Percentiles rank a stretch among this genome's conserved stretches.
These are phyloP conservation scores for Termitomyces sp. DNA, from an alignment of 768 basidiomycete genomes.

Conservation along the genomic window DNA sequence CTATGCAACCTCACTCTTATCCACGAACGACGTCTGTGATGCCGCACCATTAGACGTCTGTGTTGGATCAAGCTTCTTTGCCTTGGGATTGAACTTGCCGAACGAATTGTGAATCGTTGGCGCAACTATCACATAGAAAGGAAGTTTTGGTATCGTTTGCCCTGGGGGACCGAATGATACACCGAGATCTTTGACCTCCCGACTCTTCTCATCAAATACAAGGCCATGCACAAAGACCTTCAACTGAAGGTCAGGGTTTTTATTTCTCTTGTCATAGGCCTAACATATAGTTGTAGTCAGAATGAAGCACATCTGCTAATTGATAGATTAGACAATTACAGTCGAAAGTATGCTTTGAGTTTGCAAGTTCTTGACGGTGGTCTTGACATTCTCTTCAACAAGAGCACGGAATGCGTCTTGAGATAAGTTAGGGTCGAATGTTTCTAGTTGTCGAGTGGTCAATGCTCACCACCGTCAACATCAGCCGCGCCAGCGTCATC, in stretches of 20 bases:
- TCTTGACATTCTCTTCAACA: slow-evolving; percentile 46
- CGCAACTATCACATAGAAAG: slow-evolving; percentile 24
- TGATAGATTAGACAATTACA: slow-evolving; percentile 13
- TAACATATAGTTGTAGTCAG: slow-evolving; percentile 1
- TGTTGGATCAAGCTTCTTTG: slow-evolving; percentile 11
- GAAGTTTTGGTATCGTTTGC: slow-evolving; percentile 25
- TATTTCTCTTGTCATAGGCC: slow-evolving; percentile 10
- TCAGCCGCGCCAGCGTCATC: slow-evolving; percentile 5
- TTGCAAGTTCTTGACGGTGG: slow-evolving; percentile 33
- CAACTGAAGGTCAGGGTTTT: slow-evolving; percentile 11
- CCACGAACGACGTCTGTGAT: not conserved
- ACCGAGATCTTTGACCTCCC: slow-evolving; percentile 41
- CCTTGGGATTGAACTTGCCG: slow-evolving; percentile 12
- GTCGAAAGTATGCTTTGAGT: slow-evolving; percentile 30
- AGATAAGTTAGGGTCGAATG: not conserved
- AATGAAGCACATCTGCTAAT: not conserved
- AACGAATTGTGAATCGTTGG: slow-evolving; percentile 19
- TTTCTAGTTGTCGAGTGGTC: not conserved
- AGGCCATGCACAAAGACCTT: slow-evolving; percentile 50
- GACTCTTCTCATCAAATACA: slow-evolving; percentile 48
- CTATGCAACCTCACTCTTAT: not conserved
- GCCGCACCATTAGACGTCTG: not conserved
- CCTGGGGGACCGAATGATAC: slow-evolving; percentile 37
- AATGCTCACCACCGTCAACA: slow-evolving; percentile 6
- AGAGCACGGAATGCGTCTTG: slow-evolving; percentile 33